These are phyloP conservation scores for Adansonia gregorii DNA, from an alignment of 441 rosid species.

Conservation along the genomic window DNA sequence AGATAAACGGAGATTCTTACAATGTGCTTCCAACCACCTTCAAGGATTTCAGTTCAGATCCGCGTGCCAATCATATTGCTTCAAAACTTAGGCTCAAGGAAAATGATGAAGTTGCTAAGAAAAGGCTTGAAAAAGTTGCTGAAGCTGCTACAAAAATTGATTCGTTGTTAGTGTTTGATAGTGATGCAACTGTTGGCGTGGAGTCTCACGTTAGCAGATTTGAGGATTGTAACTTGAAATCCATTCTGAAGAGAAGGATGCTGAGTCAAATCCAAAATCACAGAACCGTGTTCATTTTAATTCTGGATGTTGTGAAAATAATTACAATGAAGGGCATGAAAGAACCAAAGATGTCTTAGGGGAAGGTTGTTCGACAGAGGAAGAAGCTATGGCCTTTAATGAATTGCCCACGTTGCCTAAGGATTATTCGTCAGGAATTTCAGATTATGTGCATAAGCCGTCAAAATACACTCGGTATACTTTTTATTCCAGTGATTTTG, in stretches of 20 bases:
- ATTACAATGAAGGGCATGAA: conserved; percentile 35
- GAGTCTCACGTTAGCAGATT: not conserved
- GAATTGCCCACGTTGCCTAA: conserved; percentile 30
- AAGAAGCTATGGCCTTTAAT: conserved; percentile 31
- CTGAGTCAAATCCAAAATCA: conserved; percentile 50
- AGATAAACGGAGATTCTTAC: conserved; percentile 52
- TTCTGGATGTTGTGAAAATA: conserved; percentile 45
- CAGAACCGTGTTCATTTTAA: conserved; percentile 82
- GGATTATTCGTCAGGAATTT: conserved; percentile 57
- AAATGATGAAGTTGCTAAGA: conserved; percentile 76
- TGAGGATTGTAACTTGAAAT: conserved; percentile 50
- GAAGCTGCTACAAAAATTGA: conserved; percentile 70
- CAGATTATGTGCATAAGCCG: conserved; percentile 83
- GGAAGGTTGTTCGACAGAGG: conserved; percentile 36
- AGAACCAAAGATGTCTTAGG: conserved; percentile 36
- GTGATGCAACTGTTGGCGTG: conserved; percentile 22
- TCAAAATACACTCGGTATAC: conserved; percentile 74
- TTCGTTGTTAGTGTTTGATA: conserved; percentile 61
- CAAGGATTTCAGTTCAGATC: conserved; percentile 55
- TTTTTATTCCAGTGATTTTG: conserved; percentile 59
- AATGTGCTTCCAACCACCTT: conserved; percentile 54
- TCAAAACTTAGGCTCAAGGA: conserved; percentile 76
- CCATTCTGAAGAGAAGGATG: conserved; percentile 79
- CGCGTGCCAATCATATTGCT: conserved; percentile 74
- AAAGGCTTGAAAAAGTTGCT: conserved; percentile 74